Evolutionary conservation across 306 rosid species (phyloP).

Genomic region (Trifolium fragiferum): DNA sequence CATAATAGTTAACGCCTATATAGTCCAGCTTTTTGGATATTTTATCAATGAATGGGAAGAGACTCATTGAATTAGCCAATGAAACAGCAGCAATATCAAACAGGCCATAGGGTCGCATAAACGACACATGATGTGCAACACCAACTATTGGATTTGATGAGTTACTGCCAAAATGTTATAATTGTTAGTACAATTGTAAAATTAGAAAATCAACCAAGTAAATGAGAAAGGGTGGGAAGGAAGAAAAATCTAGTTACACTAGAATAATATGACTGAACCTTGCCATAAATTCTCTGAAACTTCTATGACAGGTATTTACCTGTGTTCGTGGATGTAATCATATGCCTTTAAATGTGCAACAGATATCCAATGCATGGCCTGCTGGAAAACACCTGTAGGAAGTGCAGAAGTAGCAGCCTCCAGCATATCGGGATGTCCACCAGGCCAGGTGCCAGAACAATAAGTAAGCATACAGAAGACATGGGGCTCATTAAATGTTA

Average conservation of each 20-base stretch:
- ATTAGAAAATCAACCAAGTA: slow-evolving; percentile 34
- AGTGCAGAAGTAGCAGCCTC: slow-evolving; percentile 89
- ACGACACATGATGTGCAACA: slow-evolving; percentile 90
- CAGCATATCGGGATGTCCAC: slow-evolving; percentile 98
- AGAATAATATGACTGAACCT: not conserved
- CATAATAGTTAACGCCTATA: slow-evolving; percentile 94
- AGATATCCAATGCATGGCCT: slow-evolving; percentile 98
- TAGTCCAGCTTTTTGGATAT: slow-evolving; percentile 84
- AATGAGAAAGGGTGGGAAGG: slow-evolving; percentile 29
- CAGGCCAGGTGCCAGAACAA: slow-evolving; percentile 98
- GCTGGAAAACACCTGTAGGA: slow-evolving; percentile 91
- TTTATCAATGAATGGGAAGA: slow-evolving; percentile 77
- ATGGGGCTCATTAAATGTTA: slow-evolving; percentile 95
- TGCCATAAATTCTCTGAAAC: slow-evolving; percentile 41
- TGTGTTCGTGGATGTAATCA: slow-evolving; percentile 74
- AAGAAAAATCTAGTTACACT: not conserved
- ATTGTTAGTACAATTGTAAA: slow-evolving; percentile 36
- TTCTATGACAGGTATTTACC: slow-evolving; percentile 55
- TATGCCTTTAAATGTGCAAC: slow-evolving; percentile 91
- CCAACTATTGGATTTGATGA: slow-evolving; percentile 67
- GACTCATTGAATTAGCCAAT: slow-evolving; percentile 80
- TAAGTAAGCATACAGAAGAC: slow-evolving; percentile 88
- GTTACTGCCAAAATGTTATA: slow-evolving; percentile 51
- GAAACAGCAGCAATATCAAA: slow-evolving; percentile 83
- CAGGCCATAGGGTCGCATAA: slow-evolving; percentile 93